Evolutionary conservation across 2,329 filamentous ascomycete species (phyloP).

Genomic region (Colletotrichum trifolii): DNA sequence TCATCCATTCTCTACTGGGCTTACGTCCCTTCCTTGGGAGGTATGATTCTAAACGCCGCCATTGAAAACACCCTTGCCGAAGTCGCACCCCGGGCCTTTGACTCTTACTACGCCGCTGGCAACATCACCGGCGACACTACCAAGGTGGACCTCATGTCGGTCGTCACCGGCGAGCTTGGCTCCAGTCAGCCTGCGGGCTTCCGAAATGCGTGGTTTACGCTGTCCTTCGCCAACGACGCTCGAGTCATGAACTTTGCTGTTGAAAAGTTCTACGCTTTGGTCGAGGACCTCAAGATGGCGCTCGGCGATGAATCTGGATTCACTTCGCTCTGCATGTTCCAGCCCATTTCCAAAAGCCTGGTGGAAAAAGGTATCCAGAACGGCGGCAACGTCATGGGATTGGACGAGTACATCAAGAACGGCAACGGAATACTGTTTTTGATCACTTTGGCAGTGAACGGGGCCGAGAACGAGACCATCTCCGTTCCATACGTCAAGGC

Average conservation of each 20-base stretch:
- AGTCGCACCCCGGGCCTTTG: conserved; percentile 45
- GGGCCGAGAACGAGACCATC: conserved; percentile 46
- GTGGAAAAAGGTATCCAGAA: conserved; percentile 44
- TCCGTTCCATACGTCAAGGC: conserved; percentile 49
- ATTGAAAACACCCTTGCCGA: conserved; percentile 45
- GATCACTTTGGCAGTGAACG: conserved; percentile 44
- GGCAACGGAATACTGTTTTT: conserved; percentile 48
- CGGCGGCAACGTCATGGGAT: conserved; percentile 48
- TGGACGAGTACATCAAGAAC: conserved; percentile 43
- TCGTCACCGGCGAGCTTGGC: conserved; percentile 45
- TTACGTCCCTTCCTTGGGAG: conserved; percentile 44
- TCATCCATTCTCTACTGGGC: conserved; percentile 48
- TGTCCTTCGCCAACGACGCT: conserved; percentile 49
- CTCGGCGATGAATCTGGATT: conserved; percentile 40
- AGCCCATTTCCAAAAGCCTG: conserved; percentile 47
- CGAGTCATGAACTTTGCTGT: conserved; percentile 47
- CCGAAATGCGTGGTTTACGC: conserved; percentile 50
- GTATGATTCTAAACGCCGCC: conserved; percentile 46
- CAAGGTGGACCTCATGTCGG: conserved; percentile 43
- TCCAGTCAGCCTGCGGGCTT: conserved; percentile 44
- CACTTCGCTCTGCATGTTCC: conserved; percentile 46
- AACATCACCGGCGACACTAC: conserved; percentile 42
- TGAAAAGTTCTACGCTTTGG: conserved; percentile 45
- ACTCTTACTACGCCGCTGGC: conserved; percentile 41
- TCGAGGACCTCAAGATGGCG: conserved; percentile 41